phyloP scores from a whole-genome alignment of 371 early-diverging fungal genomes.

The Dichotomocladium elegans region DNA sequence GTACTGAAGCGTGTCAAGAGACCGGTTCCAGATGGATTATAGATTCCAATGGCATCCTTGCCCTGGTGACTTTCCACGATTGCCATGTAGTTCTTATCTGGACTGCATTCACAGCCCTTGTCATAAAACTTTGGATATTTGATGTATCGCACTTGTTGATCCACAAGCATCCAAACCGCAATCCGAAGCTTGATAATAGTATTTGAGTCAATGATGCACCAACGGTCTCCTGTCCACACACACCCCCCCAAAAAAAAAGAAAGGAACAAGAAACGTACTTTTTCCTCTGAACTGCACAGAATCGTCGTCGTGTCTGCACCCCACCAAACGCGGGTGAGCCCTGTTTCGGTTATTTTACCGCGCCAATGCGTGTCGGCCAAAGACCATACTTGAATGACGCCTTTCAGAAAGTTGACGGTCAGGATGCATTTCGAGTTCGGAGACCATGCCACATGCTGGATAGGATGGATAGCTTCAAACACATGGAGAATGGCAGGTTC shows the following conservation, averaged over 20 bases:
- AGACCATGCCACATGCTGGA: slow-evolving; percentile 69
- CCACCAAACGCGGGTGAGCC: slow-evolving; percentile 58
- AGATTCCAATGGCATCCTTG: slow-evolving; percentile 71
- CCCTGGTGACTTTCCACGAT: slow-evolving; percentile 55
- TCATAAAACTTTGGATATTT: slow-evolving; percentile 61
- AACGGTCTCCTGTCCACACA: not conserved
- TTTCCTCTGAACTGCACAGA: slow-evolving; percentile 61
- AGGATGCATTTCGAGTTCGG: slow-evolving; percentile 59
- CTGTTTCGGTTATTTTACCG: slow-evolving; percentile 63
- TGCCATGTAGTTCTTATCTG: slow-evolving; percentile 65
- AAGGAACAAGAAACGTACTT: slow-evolving; percentile 33
- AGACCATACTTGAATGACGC: slow-evolving; percentile 59
- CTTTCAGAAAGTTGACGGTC: slow-evolving; percentile 48
- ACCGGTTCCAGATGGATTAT: slow-evolving; percentile 58
- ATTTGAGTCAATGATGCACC: not conserved
- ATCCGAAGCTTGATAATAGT: slow-evolving; percentile 49
- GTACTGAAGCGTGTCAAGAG: slow-evolving; percentile 61
- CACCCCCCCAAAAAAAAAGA: no score
- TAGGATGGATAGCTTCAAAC: slow-evolving; percentile 40
- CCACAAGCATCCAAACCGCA: slow-evolving; percentile 55
- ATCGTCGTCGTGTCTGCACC: slow-evolving; percentile 59
- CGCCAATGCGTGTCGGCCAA: slow-evolving; percentile 62
- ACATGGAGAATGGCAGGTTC: slow-evolving; percentile 63
- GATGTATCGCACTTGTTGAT: slow-evolving; percentile 47
- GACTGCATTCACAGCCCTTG: slow-evolving; percentile 61